Conservation (phyloP, 2,329 filamentous ascomycete species). For the Arthrobotrys iridis region DNA sequence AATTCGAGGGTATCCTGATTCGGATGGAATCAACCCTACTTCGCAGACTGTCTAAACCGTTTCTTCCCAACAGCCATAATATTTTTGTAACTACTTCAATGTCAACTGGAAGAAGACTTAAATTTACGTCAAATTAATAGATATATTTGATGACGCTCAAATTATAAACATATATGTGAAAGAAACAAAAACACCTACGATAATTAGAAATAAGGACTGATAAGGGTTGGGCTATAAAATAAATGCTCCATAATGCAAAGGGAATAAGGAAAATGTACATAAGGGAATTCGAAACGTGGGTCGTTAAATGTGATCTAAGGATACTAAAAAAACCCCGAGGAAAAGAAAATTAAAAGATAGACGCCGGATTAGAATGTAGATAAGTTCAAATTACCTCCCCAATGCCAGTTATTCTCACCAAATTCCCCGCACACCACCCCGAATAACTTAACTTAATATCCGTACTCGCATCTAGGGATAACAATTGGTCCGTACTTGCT, state of each 20-base stretch:
- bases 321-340: constrained; percentile 5
- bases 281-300: not conserved
- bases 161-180: constrained; percentile 1
- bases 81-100: constrained; percentile 3
- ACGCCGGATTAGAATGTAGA: constrained; percentile 30
- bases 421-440: not conserved
- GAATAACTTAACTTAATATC: constrained; percentile 64
- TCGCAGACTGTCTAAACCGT: constrained; percentile 9
- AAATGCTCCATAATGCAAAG: constrained; percentile 41
- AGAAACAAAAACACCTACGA: not conserved
- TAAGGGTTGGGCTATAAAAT: not conserved
- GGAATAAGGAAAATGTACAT: constrained; percentile 9
- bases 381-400: constrained; percentile 23
- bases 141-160: constrained; percentile 5
- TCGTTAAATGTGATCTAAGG: constrained; percentile 42
- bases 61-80: not conserved
- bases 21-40: not conserved
- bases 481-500: constrained; percentile 98
- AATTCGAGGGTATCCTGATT: constrained; percentile 9
- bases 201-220: not conserved
- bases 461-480: constrained; percentile 84
- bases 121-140: constrained; percentile 8
- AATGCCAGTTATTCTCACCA: not conserved
- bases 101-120: not conserved
- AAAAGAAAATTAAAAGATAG: constrained; percentile 35